Evolutionary conservation across 2,329 filamentous ascomycete genomes (phyloP).

Genomic region (Scedosporium aurantiacum): DNA sequence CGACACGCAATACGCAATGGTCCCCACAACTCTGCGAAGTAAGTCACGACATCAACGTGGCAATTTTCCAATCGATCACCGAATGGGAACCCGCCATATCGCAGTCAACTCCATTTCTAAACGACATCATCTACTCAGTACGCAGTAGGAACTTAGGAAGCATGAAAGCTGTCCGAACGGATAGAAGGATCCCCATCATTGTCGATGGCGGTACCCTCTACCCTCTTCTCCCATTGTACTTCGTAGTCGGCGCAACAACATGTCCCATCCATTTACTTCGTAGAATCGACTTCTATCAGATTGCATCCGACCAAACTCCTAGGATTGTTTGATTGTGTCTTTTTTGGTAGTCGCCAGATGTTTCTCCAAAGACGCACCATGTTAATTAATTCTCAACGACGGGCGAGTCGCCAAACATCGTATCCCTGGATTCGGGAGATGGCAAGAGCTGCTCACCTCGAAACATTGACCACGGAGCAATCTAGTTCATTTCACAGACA

Average conservation of each 20-base stretch:
- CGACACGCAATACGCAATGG: neutral
- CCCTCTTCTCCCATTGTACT: neutral
- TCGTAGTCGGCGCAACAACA: too few species aligned
- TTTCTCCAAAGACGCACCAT: too few species aligned
- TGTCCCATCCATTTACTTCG: too few species aligned
- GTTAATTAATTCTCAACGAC: too few species aligned
- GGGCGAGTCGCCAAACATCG: too few species aligned
- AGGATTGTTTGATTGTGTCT: too few species aligned
- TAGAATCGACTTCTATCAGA: too few species aligned
- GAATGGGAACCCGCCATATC: neutral
- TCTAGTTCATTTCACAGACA: too few species aligned
- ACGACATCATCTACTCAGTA: neutral
- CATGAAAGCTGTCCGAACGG: neutral
- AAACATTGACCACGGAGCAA: neutral
- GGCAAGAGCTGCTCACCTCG: neutral
- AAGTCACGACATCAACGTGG: constrained; percentile 3
- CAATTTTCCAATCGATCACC: neutral
- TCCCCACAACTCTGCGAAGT: neutral
- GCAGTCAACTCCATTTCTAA: neutral
- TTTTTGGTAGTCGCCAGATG: too few species aligned
- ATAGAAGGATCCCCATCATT: neutral
- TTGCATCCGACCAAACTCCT: too few species aligned
- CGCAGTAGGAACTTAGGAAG: neutral
- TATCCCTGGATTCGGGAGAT: too few species aligned
- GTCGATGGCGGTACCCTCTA: neutral